Base-by-base conservation (phyloP, 345 rosid species). In the Rhodamnia rubescens region DNA sequence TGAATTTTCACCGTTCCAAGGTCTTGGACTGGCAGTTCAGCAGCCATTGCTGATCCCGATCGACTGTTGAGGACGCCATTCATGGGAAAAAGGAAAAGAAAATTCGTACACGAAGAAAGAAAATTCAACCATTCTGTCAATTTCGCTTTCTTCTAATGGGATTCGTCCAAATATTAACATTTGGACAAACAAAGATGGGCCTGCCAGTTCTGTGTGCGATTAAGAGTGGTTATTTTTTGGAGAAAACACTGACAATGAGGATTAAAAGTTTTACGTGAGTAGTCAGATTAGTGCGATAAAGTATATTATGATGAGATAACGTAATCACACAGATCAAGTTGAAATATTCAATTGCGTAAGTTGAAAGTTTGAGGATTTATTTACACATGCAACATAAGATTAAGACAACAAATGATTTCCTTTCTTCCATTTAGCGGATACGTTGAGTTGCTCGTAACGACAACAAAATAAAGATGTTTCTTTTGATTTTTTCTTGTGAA, bases 31-130 rank as follows among this genome's bases (percentile, higher is more conserved):
- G 90, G 92, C 97, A 93, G 64, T 93, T 94, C 55, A 93, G 92
- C 11, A 94, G 90, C 96, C 98, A 95, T 75, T 94, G 96, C 89
- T 95, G 98, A 88, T 95, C 98, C 88, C 91, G 91, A 90, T 95
- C 96, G 51, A 92, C 89, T 55, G 83, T 88, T 10, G 75, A 2
- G 1, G 84, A 21, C 18, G 82, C 82, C 87, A 61, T 15, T 3
- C 15, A 64, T 40, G 8, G 22, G 11, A 16, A 64, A 64, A 0
- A 20, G 44, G 51, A 14, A 20, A 21, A 52, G 44, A 32, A 27
- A 64, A 64, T 64, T 10, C 75, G 1, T 20, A 32, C 44, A 20
- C 32, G 75, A 8, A 16, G 75, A 64, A 64, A 2, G 44, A 29
- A 40, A 64, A 64, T 64, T 64, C 78, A 40, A 32, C 44, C 10